Conservation (phyloP, 768 basidiomycete species). For the Leccinum uliginosum region DNA sequence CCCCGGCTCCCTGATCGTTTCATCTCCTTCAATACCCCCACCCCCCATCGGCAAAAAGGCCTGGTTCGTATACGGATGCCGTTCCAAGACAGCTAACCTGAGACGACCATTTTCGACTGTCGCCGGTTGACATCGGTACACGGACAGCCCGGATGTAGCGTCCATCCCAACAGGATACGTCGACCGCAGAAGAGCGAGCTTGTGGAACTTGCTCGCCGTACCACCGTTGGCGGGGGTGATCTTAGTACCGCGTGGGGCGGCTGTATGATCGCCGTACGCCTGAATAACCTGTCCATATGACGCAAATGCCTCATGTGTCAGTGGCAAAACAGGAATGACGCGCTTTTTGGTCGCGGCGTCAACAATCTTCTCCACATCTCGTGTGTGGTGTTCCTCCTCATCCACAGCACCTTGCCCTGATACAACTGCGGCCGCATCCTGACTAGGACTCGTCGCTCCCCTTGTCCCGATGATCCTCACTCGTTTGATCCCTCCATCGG, state of each 20-base stretch:
- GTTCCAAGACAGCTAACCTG: slow-evolving; percentile 72
- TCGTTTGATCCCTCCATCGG: slow-evolving; percentile 94
- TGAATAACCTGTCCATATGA: slow-evolving; percentile 91
- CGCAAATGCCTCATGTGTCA: slow-evolving; percentile 83
- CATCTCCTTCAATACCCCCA: slow-evolving; percentile 36
- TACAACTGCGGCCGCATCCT: slow-evolving; percentile 6
- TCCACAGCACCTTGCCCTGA: slow-evolving; percentile 2
- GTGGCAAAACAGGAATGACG: slow-evolving; percentile 53
- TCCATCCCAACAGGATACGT: slow-evolving; percentile 56
- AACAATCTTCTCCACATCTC: not conserved
- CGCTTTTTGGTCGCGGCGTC: slow-evolving; percentile 14
- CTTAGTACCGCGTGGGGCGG: slow-evolving; percentile 63
- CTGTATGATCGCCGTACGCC: slow-evolving; percentile 65
- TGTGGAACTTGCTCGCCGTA: slow-evolving; percentile 91
- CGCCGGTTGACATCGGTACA: slow-evolving; percentile 75
- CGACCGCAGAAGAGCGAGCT: slow-evolving; percentile 66
- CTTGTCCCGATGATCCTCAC: slow-evolving; percentile 75
- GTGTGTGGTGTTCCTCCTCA: not conserved
- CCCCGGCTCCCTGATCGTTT: slow-evolving; percentile 44
- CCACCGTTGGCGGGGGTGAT: slow-evolving; percentile 85
- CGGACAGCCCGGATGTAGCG: slow-evolving; percentile 69
- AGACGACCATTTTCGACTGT: slow-evolving; percentile 43
- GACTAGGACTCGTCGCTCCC: slow-evolving; percentile 22
- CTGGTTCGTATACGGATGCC: slow-evolving; percentile 87
- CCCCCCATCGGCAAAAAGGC: slow-evolving; percentile 94